Percentiles rank a stretch among this genome's conserved stretches.
Evolutionary conservation across 2,329 filamentous ascomycete species (phyloP).

Genomic region (Ustilaginoidea virens): DNA sequence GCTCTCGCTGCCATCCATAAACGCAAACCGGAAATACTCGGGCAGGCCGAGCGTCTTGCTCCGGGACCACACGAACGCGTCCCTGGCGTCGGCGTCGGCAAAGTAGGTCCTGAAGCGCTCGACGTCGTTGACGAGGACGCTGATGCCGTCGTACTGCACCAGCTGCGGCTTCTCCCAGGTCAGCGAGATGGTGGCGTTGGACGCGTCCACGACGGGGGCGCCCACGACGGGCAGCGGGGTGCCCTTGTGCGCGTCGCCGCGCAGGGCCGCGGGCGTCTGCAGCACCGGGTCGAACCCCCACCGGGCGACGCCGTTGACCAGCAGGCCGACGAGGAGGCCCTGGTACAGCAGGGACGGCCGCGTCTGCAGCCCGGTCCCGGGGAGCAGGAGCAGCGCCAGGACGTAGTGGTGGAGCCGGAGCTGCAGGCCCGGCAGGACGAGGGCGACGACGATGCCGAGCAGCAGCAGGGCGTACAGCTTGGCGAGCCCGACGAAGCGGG

Average conservation of each 20-base stretch:
- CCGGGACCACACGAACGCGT: conserved; percentile 44
- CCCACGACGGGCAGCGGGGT: conserved; percentile 42
- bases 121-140: conserved; percentile 72
- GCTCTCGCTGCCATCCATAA: conserved; percentile 46
- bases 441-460: conserved; percentile 49
- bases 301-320: conserved; percentile 82
- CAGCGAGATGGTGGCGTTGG: conserved; percentile 38
- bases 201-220: conserved; percentile 29
- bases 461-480: conserved; percentile 60
- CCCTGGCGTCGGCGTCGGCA: conserved; percentile 28
- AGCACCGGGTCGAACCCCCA: conserved; percentile 90
- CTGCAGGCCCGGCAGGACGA: conserved; percentile 60
- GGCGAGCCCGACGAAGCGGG: conserved; percentile 61
- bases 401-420: conserved; percentile 94
- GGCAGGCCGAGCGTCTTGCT: conserved; percentile 28
- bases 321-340: conserved; percentile 76
- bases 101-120: conserved; percentile 65
- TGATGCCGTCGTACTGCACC: conserved; percentile 55
- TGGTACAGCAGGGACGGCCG: conserved; percentile 75
- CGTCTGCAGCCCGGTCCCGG: conserved; percentile 79
- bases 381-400: conserved; percentile 69
- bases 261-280: conserved; percentile 61
- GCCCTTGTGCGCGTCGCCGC: conserved; percentile 49
- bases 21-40: conserved; percentile 69
- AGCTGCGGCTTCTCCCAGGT: conserved; percentile 30